phyloP scores from a whole-genome alignment of 2,329 filamentous ascomycete genomes.

The Colletotrichum liriopes region DNA sequence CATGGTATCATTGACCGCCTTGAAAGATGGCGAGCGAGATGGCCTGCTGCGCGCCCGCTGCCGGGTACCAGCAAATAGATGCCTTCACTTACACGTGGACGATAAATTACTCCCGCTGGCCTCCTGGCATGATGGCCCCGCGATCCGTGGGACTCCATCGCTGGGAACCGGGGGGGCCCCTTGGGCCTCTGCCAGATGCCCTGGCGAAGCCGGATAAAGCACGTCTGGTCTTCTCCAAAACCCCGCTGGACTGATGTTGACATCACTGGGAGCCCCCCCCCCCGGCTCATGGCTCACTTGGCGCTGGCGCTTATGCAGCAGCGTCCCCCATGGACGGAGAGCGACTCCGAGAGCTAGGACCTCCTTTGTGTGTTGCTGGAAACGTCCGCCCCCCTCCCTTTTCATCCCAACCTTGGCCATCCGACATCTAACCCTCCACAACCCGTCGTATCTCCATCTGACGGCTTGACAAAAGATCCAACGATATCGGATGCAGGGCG shows the following conservation, averaged over 20 bases:
- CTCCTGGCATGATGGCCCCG: constrained; percentile 31
- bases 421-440: constrained; percentile 14
- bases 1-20: constrained; percentile 2
- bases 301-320: constrained; percentile 35
- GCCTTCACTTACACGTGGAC: constrained; percentile 37
- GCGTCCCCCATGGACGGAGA: constrained; percentile 28
- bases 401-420: constrained; percentile 2
- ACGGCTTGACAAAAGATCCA: constrained; percentile 33
- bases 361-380: constrained; percentile 14
- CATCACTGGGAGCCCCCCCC: constrained; percentile 31
- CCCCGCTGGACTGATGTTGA: constrained; percentile 40
- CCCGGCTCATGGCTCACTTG: constrained; percentile 27
- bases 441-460: constrained; percentile 36
- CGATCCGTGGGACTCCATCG: constrained; percentile 24
- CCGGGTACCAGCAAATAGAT: constrained; percentile 10
- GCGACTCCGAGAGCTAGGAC: constrained; percentile 35
- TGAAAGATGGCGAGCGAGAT: constrained; percentile 4
- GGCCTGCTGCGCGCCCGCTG: constrained; percentile 14
- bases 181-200: background rate
- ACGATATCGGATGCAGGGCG: constrained; percentile 28
- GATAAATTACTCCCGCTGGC: constrained; percentile 30
- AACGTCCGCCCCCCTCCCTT: constrained; percentile 1
- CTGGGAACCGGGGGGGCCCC: constrained; percentile 13
- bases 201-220: constrained; percentile 25
- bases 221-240: constrained; percentile 24